Percentiles rank a stretch among this genome's conserved stretches.
These are phyloP conservation scores for Phyllosticta paracitricarpa DNA, from an alignment of 2,329 filamentous ascomycete species.

Conservation along the genomic window DNA sequence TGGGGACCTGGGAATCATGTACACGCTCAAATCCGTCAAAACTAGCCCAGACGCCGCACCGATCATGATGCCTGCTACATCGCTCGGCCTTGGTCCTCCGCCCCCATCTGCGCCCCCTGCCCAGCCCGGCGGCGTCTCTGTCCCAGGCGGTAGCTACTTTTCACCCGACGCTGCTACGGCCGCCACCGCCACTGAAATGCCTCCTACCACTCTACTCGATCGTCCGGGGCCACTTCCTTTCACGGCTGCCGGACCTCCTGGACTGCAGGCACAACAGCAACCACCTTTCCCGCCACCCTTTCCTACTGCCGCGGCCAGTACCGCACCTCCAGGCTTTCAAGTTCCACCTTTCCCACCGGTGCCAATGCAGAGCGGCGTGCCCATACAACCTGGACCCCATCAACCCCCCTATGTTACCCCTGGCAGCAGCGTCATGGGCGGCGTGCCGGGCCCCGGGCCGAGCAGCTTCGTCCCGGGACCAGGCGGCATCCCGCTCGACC, in stretches of 20 bases:
- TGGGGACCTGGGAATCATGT: not conserved
- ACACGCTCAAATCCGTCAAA: not conserved
- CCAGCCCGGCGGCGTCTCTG: not conserved
- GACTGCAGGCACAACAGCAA: not conserved
- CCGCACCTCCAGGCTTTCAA: not conserved
- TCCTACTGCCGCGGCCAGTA: not conserved
- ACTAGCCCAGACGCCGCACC: not conserved
- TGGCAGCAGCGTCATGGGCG: not conserved
- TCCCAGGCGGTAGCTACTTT: not conserved
- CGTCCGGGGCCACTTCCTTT: not conserved
- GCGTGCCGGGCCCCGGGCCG: not conserved
- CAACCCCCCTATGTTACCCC: not conserved
- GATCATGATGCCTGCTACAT: not conserved
- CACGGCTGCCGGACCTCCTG: not conserved
- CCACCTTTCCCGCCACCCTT: not conserved
- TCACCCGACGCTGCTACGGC: not conserved
- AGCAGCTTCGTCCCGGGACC: not conserved
- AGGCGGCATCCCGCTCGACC: not conserved
- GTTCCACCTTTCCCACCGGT: not conserved
- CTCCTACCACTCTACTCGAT: not conserved
- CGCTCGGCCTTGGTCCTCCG: not conserved
- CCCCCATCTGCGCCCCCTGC: not conserved
- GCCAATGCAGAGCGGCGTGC: not conserved
- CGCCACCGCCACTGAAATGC: not conserved
- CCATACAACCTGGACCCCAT: not conserved